phyloP scores from a whole-genome alignment of 139 green algal species.

The Spirogloea muscicola region DNA sequence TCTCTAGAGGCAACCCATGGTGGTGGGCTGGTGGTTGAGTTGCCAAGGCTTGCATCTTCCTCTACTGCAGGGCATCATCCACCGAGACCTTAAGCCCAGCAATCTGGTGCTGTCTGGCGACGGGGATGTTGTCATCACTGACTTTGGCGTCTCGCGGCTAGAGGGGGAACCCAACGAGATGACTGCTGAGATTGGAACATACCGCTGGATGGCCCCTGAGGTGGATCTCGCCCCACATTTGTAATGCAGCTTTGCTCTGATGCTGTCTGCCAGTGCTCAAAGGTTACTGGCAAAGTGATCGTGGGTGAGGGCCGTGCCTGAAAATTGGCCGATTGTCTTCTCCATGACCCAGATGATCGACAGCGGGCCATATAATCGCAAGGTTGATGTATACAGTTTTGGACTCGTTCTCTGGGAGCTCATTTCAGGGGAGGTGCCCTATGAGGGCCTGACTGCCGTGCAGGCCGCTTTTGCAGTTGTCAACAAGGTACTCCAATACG shows the following conservation, averaged over 20 bases:
- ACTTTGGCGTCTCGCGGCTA: conserved; percentile 40
- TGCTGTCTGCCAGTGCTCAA: neutral
- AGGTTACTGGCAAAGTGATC: neutral
- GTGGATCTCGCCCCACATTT: too few relatives aligned
- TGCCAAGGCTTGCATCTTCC: neutral
- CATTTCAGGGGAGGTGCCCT: conserved; percentile 66
- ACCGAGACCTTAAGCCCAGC: conserved; percentile 65
- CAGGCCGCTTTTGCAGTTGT: conserved; percentile 69
- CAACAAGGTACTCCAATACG: conserved; percentile 65
- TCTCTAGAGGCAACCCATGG: too few relatives aligned
- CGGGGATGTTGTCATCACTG: conserved; percentile 22
- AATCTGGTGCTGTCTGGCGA: conserved; percentile 62
- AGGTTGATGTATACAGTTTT: conserved; percentile 86
- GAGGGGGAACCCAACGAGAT: conserved; percentile 34
- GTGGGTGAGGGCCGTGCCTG: neutral
- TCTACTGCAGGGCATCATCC: conserved; percentile 16
- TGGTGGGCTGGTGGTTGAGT: too few relatives aligned
- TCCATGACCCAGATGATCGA: conserved; percentile 99
- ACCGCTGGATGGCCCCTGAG: conserved; percentile 69
- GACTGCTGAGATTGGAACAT: conserved; percentile 57
- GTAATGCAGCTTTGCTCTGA: neutral
- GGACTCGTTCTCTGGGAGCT: conserved; percentile 90
- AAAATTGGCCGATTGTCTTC: neutral
- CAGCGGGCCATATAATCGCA: conserved; percentile 86
- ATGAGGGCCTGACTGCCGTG: conserved; percentile 79